These are phyloP conservation scores for Coffea humblotiana DNA, from an alignment of 305 asterid species.

Conservation along the genomic window DNA sequence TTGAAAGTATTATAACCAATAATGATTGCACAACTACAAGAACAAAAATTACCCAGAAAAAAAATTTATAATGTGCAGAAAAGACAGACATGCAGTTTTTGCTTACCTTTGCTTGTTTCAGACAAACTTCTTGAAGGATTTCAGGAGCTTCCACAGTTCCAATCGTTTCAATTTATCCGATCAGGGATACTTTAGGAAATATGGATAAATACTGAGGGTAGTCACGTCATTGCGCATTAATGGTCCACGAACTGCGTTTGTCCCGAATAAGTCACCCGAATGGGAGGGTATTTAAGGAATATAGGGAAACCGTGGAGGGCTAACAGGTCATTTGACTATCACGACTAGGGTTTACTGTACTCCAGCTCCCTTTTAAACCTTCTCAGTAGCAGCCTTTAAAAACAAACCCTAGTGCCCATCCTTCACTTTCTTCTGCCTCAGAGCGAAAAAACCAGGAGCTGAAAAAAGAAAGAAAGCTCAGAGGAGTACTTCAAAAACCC, in stretches of 20 bases:
- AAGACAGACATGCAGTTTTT: background rate
- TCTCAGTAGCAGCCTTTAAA: background rate
- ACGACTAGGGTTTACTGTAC: conserved; percentile 6
- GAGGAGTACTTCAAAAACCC: background rate
- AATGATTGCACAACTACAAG: background rate
- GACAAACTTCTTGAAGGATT: background rate
- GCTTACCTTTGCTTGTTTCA: background rate
- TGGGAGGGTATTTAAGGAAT: background rate
- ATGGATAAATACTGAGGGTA: background rate
- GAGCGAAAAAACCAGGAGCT: background rate
- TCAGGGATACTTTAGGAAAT: background rate
- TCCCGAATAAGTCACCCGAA: background rate
- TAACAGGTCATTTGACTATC: background rate
- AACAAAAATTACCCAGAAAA: background rate
- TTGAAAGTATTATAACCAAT: background rate
- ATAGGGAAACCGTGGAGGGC: background rate
- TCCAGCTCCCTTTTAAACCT: background rate
- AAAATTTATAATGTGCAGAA: background rate
- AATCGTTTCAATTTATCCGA: conserved; percentile 12
- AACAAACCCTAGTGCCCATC: conserved; percentile 8
- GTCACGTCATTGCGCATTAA: background rate
- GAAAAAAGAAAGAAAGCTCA: background rate
- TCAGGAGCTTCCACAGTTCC: background rate
- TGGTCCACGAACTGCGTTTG: background rate
- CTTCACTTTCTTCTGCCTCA: background rate